Evolutionary conservation across 257 asterid species (phyloP), one percentile per base, ranked within the genome.

Genomic region (Apocynum venetum): DNA sequence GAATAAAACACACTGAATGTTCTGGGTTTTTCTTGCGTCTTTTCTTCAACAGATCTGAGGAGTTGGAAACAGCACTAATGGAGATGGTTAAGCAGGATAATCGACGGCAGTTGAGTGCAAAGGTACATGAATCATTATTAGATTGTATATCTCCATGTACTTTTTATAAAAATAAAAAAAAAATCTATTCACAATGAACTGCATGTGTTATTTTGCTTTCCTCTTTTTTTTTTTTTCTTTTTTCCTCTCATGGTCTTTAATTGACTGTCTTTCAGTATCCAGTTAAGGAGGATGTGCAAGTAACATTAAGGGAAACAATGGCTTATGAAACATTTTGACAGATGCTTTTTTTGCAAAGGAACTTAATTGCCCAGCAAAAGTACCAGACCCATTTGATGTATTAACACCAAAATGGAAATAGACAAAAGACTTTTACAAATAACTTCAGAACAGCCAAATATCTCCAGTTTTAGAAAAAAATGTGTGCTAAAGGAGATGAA

Each of bases 41-140:
- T 7, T 68, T 74, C 73, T 75, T 79, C 77, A 74, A 69, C 91
- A 96, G 98, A 89, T 97, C 97, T 4, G 97, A 96, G 88, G 99
- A 96, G 85, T 89, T 93, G 68, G 98, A 96, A 85, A 93, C 97
- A 74, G 97, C 99, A 77, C 73, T 96, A 52, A 91, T 96, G 94
- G 99, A 96, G 89, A 91, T 93, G 98, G 98, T 96, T 79, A 93
- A 91, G 82, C 98, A 91, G 88, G 98, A 96, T 84, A 96, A 95
- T 78, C 87, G 98, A 60, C 90, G 97, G 71, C 90, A 95, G 79
- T 84, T 95, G 87, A 90, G 98, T 83, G 98, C 98, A 71, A 90
- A 84, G 92, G 98, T 95, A 87, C 41, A 64, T 82, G 71, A 77
- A 77, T 46, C 74, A 75, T 68, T 73, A 40, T 52, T 70, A 55